These are phyloP conservation scores for Mortierella sp. DNA, from an alignment of 371 early-diverging fungal genomes.

Conservation along the genomic window DNA sequence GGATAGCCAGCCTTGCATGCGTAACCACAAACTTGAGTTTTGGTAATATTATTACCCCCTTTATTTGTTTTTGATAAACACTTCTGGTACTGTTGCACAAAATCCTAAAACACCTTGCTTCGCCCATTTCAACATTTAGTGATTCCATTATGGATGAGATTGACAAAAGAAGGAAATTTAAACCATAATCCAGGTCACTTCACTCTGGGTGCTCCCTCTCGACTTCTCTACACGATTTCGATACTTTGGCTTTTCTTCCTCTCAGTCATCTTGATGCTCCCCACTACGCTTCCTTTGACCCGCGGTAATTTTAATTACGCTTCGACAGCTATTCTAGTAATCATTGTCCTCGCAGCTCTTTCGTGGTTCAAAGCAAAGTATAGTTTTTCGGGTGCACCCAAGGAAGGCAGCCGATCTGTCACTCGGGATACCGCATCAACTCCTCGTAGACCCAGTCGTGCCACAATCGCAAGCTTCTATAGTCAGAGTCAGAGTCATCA, in stretches of 20 bases:
- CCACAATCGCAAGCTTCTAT: not conserved
- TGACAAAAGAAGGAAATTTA: slow-evolving; percentile 27
- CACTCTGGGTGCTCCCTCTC: slow-evolving; percentile 19
- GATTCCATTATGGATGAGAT: slow-evolving; percentile 35
- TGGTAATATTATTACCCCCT: slow-evolving; percentile 11
- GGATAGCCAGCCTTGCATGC: slow-evolving; percentile 39
- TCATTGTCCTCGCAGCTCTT: slow-evolving; percentile 17
- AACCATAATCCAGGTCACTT: slow-evolving; percentile 30
- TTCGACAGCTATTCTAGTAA: not conserved
- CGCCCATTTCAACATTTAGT: slow-evolving; percentile 1
- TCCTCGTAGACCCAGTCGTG: not conserved
- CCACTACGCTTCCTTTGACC: slow-evolving; percentile 29
- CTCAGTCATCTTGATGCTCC: slow-evolving; percentile 34
- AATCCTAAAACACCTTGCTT: not conserved
- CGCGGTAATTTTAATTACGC: slow-evolving; percentile 46
- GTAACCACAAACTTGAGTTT: slow-evolving; percentile 35
- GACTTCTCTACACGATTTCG: slow-evolving; percentile 18
- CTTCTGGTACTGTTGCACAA: not conserved
- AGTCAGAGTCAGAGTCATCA: not conserved
- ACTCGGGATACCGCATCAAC: slow-evolving; percentile 5
- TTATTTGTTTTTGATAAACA: not conserved
- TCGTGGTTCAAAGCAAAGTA: slow-evolving; percentile 42
- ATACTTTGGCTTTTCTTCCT: slow-evolving; percentile 38
- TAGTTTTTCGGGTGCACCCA: slow-evolving; percentile 41
- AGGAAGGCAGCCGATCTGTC: slow-evolving; percentile 29